Conservation (phyloP, 768 basidiomycete species). For the Auriscalpium orientale region DNA sequence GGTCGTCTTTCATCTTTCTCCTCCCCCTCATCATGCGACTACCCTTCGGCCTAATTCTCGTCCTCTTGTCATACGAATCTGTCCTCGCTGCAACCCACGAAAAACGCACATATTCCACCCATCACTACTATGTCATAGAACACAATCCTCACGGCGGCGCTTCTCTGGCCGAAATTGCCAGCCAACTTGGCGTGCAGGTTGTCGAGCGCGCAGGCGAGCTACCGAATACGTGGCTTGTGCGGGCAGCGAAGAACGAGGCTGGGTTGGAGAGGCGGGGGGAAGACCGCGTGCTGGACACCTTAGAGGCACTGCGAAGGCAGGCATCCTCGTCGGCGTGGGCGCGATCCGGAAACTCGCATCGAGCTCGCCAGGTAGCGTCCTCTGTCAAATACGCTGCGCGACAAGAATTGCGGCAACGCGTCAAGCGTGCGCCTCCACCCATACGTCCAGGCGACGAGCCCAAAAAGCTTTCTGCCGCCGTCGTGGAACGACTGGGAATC, state of each 20-base stretch:
- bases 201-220: constrained; percentile 87
- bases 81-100: constrained; percentile 32
- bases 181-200: constrained; percentile 67
- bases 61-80: constrained; percentile 22
- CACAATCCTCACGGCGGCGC: constrained; percentile 46
- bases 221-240: constrained; percentile 74
- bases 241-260: constrained; percentile 35
- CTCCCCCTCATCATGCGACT: constrained; percentile 10
- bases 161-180: constrained; percentile 52
- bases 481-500: constrained; percentile 59
- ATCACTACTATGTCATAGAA: constrained; percentile 80
- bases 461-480: constrained; percentile 32
- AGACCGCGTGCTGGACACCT: constrained; percentile 45
- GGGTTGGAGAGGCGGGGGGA: constrained; percentile 25
- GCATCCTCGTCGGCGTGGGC: constrained; percentile 18
- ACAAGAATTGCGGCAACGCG: constrained; percentile 60
- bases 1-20: background rate
- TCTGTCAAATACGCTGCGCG: constrained; percentile 54
- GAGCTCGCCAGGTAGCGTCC: constrained; percentile 38
- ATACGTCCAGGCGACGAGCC: constrained; percentile 24
- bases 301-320: constrained; percentile 35
- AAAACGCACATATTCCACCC: constrained; percentile 48
- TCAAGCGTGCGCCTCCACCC: constrained; percentile 69
- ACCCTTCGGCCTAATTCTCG: constrained; percentile 20
- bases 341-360: constrained; percentile 32